These are phyloP conservation scores for Pochonia chlamydosporia DNA, from an alignment of 2,329 filamentous ascomycete genomes.

Conservation along the genomic window DNA sequence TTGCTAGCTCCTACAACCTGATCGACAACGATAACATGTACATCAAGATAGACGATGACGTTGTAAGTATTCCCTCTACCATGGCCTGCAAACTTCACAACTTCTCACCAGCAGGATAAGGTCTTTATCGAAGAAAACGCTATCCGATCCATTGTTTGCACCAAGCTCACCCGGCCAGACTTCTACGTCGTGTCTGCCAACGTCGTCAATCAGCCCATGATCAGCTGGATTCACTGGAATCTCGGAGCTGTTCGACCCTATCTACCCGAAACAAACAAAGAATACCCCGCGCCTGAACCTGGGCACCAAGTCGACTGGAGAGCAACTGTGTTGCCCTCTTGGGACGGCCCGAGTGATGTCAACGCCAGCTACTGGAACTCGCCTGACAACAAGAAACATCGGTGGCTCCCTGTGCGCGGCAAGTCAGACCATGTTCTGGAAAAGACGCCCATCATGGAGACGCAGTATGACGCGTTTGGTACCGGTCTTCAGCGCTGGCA, in stretches of 20 bases:
- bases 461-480: slow-evolving; percentile 40
- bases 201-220: slow-evolving; percentile 49
- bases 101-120: slow-evolving; percentile 14
- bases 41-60: slow-evolving; percentile 32
- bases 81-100: too few species aligned
- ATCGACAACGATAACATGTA: slow-evolving; percentile 40
- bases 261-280: slow-evolving; percentile 37
- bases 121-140: slow-evolving; percentile 30
- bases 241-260: slow-evolving; percentile 47
- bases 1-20: slow-evolving; percentile 33
- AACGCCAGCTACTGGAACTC: slow-evolving; percentile 24
- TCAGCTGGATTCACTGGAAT: slow-evolving; percentile 49
- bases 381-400: slow-evolving; percentile 35
- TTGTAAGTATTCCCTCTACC: slow-evolving; percentile 23
- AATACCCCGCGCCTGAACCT: slow-evolving; percentile 19
- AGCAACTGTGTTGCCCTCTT: slow-evolving; percentile 29
- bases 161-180: slow-evolving; percentile 44
- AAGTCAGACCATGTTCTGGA: slow-evolving; percentile 30
- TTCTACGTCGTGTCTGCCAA: slow-evolving; percentile 49
- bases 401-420: slow-evolving; percentile 40
- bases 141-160: slow-evolving; percentile 48
- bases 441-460: slow-evolving; percentile 40
- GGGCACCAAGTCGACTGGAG: slow-evolving; percentile 28
- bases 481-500: slow-evolving; percentile 42
- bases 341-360: slow-evolving; percentile 23